phyloP scores from a whole-genome alignment of 345 rosid species.

The Eucalyptus polyanthemos region DNA sequence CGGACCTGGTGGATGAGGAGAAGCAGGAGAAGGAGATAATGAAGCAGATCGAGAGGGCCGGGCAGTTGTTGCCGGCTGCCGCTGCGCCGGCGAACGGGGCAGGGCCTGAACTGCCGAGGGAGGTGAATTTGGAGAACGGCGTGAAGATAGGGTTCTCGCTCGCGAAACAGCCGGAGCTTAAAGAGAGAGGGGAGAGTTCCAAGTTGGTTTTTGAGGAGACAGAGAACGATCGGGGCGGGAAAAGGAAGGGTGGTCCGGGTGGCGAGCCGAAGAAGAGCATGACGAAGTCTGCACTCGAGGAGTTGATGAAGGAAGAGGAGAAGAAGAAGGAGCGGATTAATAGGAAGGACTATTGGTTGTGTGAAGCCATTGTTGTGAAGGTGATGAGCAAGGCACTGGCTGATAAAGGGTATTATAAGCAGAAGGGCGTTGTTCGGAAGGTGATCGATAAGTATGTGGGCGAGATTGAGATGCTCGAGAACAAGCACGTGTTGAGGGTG shows the following conservation, averaged over 20 bases:
- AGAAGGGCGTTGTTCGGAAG: constrained; percentile 71
- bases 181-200: constrained; percentile 39
- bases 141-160: constrained; percentile 68
- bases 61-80: constrained; percentile 1
- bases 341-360: constrained; percentile 86
- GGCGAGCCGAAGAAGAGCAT: constrained; percentile 17
- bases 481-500: constrained; percentile 67
- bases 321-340: constrained; percentile 68
- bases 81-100: not conserved
- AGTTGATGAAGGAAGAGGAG: constrained; percentile 91
- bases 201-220: constrained; percentile 52
- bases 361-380: constrained; percentile 75
- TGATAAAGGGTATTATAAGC: constrained; percentile 80
- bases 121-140: constrained; percentile 39
- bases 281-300: constrained; percentile 53
- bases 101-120: not conserved
- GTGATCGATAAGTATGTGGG: constrained; percentile 84
- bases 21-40: constrained; percentile 73
- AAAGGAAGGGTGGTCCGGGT: constrained; percentile 8
- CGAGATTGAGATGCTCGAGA: constrained; percentile 77
- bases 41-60: constrained; percentile 81
- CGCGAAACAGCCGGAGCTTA: constrained; percentile 15
- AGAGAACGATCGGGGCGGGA: constrained; percentile 11
- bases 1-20: constrained; percentile 87
- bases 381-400: constrained; percentile 81